Evolutionary conservation across 169 alveolate genomes (phyloP), one percentile per base, ranked within the genome.

Genomic region (Miamiensis avidus): DNA sequence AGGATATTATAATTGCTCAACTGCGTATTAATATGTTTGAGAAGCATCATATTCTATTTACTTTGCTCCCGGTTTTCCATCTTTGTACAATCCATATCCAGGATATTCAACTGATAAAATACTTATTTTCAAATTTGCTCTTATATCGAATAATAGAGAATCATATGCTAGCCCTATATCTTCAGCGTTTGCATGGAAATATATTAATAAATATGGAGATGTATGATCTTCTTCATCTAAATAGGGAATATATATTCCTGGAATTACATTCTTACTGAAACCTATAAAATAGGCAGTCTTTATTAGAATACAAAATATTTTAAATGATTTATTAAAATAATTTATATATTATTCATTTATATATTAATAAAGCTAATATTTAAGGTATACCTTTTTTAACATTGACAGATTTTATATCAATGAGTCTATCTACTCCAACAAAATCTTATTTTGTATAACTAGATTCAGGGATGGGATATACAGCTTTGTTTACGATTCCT

Each of bases 101-200:
- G 49, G 29, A 29, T 75, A 75, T 75, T 75, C 81, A 30, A 31
- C 4, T 25, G 31, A 31, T 30, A 75, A 30, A 31, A 75, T 75
- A 31, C 30, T 75, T n/a, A 27, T n/a, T 75, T 75, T 75, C 11
- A 31, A 27, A 1, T 31, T 25, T 6, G 28, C 1, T 75, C 81
- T 75, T 30, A 75, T 6, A 75, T 75, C 81, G 30, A n/a, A 75
- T 30, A 75, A 49, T 49, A 49, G 27, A 26, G 31, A 75, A 31
- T 75, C 81, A 31, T 75, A 75, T n/a, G 81, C 16, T 4, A 49
- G 6, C 4, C 81, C 81, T 1, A 75, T 20, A 31, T 75, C 81
- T 75, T 75, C 81, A 6, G 81, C 81, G 30, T 75, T 75, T 26
- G 49, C 81, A 75, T 75, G 81, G 30, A 75, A 75, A 75, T 75